These are phyloP conservation scores for Hymenoscyphus linearis DNA, from an alignment of 2,329 filamentous ascomycete species.

Conservation along the genomic window DNA sequence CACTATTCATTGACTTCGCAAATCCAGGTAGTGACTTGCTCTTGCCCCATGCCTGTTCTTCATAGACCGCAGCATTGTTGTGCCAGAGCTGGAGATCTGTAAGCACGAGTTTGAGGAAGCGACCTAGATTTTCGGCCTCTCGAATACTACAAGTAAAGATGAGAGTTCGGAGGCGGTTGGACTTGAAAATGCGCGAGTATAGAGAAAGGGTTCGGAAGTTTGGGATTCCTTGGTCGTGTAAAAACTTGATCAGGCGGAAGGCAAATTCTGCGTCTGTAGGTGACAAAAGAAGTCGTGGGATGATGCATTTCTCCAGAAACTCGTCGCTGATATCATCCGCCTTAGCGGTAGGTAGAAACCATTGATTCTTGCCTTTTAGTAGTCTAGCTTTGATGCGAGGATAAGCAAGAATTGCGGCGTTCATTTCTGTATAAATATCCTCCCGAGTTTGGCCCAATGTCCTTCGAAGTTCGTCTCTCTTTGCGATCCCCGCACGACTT, in stretches of 20 bases:
- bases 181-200: slow-evolving; percentile 77
- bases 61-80: slow-evolving; percentile 66
- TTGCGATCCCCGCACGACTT: slow-evolving; percentile 57
- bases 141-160: slow-evolving; percentile 87
- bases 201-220: slow-evolving; percentile 84
- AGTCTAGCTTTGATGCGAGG: slow-evolving; percentile 64
- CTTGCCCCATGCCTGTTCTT: slow-evolving; percentile 71
- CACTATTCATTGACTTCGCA: slow-evolving; percentile 63
- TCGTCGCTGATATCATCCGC: slow-evolving; percentile 65
- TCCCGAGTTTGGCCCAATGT: slow-evolving; percentile 63
- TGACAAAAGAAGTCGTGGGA: slow-evolving; percentile 82
- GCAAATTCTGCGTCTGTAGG: slow-evolving; percentile 84
- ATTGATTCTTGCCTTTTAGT: slow-evolving; percentile 68
- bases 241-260: slow-evolving; percentile 78
- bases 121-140: slow-evolving; percentile 88
- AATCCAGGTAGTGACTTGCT: slow-evolving; percentile 71
- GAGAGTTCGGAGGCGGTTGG: slow-evolving; percentile 72
- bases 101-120: slow-evolving; percentile 78
- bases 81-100: slow-evolving; percentile 83
- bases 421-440: slow-evolving; percentile 67
- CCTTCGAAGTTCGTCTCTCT: slow-evolving; percentile 66
- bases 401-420: slow-evolving; percentile 62
- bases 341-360: slow-evolving; percentile 66
- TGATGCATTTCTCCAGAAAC: slow-evolving; percentile 82
- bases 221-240: slow-evolving; percentile 78